Evolutionary conservation across 768 basidiomycete species (phyloP).

Genomic region (Leccinum variicolor): DNA sequence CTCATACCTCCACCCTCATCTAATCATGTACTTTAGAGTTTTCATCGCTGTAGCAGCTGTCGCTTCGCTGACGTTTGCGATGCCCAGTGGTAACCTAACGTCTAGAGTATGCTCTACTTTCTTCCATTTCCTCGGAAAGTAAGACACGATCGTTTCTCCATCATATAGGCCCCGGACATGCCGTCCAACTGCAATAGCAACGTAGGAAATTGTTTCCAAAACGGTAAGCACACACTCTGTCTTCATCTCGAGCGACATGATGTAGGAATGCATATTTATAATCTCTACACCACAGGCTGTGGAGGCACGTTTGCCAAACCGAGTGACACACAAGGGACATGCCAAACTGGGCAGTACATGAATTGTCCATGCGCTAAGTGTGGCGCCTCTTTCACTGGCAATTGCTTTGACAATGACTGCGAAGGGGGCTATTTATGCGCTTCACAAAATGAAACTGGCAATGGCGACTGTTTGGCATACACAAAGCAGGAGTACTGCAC

Average conservation of each 20-base stretch:
- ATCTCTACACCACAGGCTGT: not conserved
- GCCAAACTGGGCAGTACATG: not conserved
- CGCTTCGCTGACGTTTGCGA: not conserved
- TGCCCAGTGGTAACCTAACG: not conserved
- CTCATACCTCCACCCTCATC: no score
- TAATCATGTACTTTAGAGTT: not conserved
- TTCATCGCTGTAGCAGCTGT: not conserved
- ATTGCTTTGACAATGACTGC: not conserved
- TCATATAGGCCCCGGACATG: no score
- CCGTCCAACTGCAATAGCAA: not conserved
- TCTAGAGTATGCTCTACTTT: not conserved
- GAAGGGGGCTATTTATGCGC: not conserved
- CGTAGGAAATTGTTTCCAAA: not conserved
- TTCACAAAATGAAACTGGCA: accelerated
- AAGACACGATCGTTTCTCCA: no score
- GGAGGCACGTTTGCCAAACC: not conserved
- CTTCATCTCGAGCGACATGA: not conserved
- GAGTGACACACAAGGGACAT: not conserved
- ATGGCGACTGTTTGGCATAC: no score
- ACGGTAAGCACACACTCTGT: not conserved
- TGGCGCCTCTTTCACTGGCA: not conserved
- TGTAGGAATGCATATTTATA: not conserved
- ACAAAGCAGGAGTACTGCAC: no score
- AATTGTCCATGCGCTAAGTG: not conserved
- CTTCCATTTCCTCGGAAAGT: not conserved